A percentile compares a stretch with the other conserved stretches of the same genome.
Evolutionary conservation across 1,139 yeast genomes (phyloP).

Genomic region (Hansenula sp.): DNA sequence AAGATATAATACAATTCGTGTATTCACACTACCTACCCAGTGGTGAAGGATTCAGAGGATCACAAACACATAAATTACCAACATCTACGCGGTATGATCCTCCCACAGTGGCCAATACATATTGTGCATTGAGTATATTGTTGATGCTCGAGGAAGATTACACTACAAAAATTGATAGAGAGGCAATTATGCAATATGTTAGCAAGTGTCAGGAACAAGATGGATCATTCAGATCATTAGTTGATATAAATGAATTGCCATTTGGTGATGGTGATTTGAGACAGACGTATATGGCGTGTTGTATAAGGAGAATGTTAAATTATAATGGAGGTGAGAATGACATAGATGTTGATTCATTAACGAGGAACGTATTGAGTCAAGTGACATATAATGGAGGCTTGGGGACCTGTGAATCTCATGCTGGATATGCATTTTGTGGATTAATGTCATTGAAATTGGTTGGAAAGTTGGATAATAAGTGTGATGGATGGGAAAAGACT

Average conservation of each 20-base stretch:
- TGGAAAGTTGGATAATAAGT: constrained; percentile 23
- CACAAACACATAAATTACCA: constrained; percentile 36
- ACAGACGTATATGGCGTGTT: constrained; percentile 68
- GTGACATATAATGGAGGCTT: constrained; percentile 66
- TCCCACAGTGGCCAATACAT: constrained; percentile 65
- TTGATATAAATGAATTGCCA: constrained; percentile 36
- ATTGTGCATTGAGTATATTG: constrained; percentile 53
- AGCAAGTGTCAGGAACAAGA: constrained; percentile 45
- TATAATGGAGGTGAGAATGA: constrained; percentile 27
- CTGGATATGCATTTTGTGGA: constrained; percentile 88
- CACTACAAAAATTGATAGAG: constrained; percentile 34
- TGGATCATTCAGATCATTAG: constrained; percentile 56
- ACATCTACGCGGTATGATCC: constrained; percentile 39
- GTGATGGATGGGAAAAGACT: constrained; percentile 35
- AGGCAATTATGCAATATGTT: constrained; percentile 46
- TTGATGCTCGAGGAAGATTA: constrained; percentile 41
- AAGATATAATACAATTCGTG: constrained; percentile 40
- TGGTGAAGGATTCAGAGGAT: constrained; percentile 51
- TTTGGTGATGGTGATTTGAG: constrained; percentile 72
- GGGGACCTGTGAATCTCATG: constrained; percentile 71
- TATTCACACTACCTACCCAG: constrained; percentile 41
- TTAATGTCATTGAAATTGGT: constrained; percentile 56
- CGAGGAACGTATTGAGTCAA: constrained; percentile 38
- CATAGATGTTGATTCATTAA: constrained; percentile 38
- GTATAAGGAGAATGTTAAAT: constrained; percentile 52